Evolutionary conservation across 257 asterid genomes (phyloP).

Genomic region (Jacaranda mimosifolia): DNA sequence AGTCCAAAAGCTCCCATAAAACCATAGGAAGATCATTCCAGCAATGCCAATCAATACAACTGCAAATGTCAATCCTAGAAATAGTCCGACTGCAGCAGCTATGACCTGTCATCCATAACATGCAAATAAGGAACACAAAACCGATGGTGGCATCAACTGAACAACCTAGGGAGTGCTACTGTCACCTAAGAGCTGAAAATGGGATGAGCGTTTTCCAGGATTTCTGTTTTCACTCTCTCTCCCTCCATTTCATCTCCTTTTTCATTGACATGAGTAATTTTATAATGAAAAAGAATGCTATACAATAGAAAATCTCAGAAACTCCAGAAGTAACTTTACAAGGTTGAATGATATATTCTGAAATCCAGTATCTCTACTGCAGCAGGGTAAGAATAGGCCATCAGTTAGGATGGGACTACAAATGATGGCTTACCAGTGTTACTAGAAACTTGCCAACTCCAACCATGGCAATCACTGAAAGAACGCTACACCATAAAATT

Average conservation of each 20-base stretch:
- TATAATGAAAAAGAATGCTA: too few relatives aligned
- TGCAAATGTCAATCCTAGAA: constrained; percentile 54
- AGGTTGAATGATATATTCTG: background rate
- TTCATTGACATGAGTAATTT: too few relatives aligned
- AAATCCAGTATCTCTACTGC: background rate
- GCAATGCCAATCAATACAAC: constrained; percentile 44
- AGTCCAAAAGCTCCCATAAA: constrained; percentile 71
- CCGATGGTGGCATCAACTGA: too few relatives aligned
- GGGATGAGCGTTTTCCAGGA: too few relatives aligned
- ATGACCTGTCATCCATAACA: constrained; percentile 44
- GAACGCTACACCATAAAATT: constrained; percentile 60
- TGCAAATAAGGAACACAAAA: too few relatives aligned
- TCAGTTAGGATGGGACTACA: constrained; percentile 3
- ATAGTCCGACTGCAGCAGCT: constrained; percentile 47
- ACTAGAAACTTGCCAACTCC: constrained; percentile 59
- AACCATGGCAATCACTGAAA: constrained; percentile 54
- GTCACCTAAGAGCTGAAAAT: background rate
- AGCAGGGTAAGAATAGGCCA: background rate
- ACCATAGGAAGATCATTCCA: constrained; percentile 54
- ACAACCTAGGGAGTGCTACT: too few relatives aligned
- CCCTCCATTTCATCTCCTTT: too few relatives aligned
- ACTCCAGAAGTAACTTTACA: background rate
- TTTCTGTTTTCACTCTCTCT: too few relatives aligned
- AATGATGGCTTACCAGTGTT: constrained; percentile 51
- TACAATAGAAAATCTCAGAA: too few relatives aligned